Conservation (phyloP, 805 yeast species). For the Saturnispora bothae region DNA sequence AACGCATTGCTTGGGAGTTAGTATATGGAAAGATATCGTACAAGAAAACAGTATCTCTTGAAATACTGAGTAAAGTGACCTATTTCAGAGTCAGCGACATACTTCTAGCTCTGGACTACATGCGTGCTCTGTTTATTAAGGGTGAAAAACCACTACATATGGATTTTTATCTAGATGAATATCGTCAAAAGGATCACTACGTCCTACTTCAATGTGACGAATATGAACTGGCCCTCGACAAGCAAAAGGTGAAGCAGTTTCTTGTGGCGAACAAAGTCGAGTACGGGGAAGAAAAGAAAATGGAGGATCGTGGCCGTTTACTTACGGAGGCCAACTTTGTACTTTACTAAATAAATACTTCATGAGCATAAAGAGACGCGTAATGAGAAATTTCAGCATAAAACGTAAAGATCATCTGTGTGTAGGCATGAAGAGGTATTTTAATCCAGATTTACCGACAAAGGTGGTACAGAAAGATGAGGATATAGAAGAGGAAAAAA, state of each 20-base stretch:
- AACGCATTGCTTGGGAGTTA: slow-evolving; percentile 35
- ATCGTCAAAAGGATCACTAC: neutral
- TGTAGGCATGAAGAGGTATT: slow-evolving; percentile 1
- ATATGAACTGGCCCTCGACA: neutral
- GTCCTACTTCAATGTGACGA: neutral
- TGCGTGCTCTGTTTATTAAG: slow-evolving; percentile 33
- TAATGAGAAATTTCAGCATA: neutral
- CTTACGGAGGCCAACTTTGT: neutral
- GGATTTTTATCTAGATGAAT: neutral
- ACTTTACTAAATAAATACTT: neutral
- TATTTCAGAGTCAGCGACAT: slow-evolving; percentile 60
- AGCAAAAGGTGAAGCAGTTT: neutral
- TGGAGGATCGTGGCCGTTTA: neutral
- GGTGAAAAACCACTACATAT: slow-evolving; percentile 19
- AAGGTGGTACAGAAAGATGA: neutral
- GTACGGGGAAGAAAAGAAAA: neutral
- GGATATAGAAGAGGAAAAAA: neutral
- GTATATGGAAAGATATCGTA: slow-evolving; percentile 30
- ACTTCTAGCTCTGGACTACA: slow-evolving; percentile 44
- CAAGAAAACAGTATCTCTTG: slow-evolving; percentile 30
- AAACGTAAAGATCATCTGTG: neutral
- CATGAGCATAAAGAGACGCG: neutral
- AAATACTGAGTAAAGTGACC: slow-evolving; percentile 42
- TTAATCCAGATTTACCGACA: slow-evolving; percentile 5
- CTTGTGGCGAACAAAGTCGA: neutral